Conservation (phyloP, 257 asterid genomes). For the Fraxinus americana region DNA sequence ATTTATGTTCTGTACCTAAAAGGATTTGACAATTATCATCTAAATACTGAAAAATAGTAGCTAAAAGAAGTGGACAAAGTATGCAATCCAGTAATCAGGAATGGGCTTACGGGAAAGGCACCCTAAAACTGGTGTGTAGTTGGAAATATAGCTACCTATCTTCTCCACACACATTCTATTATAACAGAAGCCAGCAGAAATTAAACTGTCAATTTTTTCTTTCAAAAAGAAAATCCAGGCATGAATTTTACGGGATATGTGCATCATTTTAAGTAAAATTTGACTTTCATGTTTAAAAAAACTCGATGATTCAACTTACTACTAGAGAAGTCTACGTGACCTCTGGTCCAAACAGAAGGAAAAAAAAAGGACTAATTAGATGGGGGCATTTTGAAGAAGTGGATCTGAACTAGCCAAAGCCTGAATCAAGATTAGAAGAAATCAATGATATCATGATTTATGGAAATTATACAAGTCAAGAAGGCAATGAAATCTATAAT, state of each 20-base stretch:
- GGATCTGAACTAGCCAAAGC: not conserved
- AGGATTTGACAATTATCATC: not conserved
- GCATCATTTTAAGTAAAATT: no score
- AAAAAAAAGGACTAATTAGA: not conserved
- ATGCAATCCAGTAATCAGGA: not conserved
- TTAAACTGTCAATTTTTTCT: not conserved
- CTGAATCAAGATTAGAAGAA: not conserved
- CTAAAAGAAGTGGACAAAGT: not conserved
- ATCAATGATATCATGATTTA: not conserved
- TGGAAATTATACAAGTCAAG: not conserved
- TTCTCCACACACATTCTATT: not conserved
- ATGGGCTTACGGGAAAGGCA: not conserved
- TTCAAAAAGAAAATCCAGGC: not conserved
- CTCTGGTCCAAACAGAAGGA: not conserved
- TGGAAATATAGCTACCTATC: not conserved
- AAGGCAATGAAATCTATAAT: not conserved
- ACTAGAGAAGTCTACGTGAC: not conserved
- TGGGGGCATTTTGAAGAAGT: not conserved
- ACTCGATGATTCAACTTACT: not conserved
- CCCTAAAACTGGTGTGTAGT: not conserved
- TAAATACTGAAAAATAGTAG: not conserved
- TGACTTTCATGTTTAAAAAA: not conserved
- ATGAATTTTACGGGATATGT: not conserved
- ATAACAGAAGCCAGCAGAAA: not conserved
- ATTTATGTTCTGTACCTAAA: not conserved